A percentile compares a stretch with the other conserved stretches of the same genome.
Evolutionary conservation across 108 stramenopile species (phyloP).

Genomic region (Cylindrotheca fusiformis): DNA sequence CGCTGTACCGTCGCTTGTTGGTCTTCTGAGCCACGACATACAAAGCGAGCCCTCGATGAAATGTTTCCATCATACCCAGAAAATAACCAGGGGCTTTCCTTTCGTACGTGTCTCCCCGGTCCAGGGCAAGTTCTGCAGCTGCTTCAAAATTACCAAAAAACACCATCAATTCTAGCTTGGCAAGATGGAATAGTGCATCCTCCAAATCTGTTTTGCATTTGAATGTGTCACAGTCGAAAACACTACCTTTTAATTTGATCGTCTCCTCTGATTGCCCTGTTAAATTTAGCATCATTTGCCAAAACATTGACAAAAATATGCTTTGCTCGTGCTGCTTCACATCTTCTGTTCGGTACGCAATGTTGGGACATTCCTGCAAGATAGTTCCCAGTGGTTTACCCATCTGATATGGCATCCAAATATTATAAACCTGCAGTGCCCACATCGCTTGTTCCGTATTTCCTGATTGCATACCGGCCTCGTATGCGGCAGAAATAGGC

Average conservation of each 20-base stretch:
- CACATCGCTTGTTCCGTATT: neutral
- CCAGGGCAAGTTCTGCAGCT: neutral
- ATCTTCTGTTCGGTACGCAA: conserved; percentile 20
- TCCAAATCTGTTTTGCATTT: neutral
- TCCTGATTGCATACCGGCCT: neutral
- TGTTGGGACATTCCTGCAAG: neutral
- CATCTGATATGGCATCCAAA: neutral
- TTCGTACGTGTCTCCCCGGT: neutral
- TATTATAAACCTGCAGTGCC: neutral
- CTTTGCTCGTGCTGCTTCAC: neutral
- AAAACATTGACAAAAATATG: neutral
- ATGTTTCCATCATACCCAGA: neutral
- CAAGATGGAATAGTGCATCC: neutral
- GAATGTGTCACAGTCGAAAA: neutral
- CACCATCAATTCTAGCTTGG: neutral
- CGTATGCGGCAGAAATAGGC: neutral
- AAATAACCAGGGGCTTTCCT: neutral
- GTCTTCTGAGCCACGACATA: conserved; percentile 15
- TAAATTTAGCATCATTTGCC: conserved; percentile 10
- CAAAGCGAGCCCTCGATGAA: conserved; percentile 8
- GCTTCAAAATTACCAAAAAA: neutral
- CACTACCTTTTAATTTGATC: neutral
- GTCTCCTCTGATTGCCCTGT: conserved; percentile 2
- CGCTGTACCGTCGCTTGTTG: conserved; percentile 7
- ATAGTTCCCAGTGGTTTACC: conserved; percentile 1